Evolutionary conservation across 257 asterid species (phyloP), one percentile per base, ranked within the genome.

Genomic region (Craterostigma plantagineum): DNA sequence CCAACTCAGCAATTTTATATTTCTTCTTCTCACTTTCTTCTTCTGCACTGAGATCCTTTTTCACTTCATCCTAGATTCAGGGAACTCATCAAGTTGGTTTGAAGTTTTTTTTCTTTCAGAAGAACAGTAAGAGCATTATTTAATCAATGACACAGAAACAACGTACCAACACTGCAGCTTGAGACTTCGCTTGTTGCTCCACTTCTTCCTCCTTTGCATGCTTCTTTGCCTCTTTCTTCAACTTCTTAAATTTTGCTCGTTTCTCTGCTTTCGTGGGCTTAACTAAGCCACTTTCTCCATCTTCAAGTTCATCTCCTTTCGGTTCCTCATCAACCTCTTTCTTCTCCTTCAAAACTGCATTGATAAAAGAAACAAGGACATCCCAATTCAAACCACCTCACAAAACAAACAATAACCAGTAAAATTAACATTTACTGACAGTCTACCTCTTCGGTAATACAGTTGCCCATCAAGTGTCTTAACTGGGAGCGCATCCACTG

Each of bases 401-500:
- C 13, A 40, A 12, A 10, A 18, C 27, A 11, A 15, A 38, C 6
- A 12, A 4, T 8, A 36, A 9, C 38, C 8, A 17, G 18, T 7
- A 46, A 48, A 23, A 2, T 23, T 23, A 23, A 23, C 30, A 23
- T 23, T 23, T 2, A 23, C 30, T 23, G 6, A 23, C 2, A 23
- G 6, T 23, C 30, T 51, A 83, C 95, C 87, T 47, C 75, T 67
- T 64, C 67, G 53, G 59, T 77, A 90, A 51, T 60, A 61, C 18
- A 90, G 76, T 45, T 72, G 15, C 16, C 95, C 95, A 44, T 72
- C 91, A 47, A 67, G 45, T 16, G 83, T 71, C 57, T 79, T 83
- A 48, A 83, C 76, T 1, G 99, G 99, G 49, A 79, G 94, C 9
- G 84, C 99, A 67, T 83, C 99, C 36, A 72, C 83, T 7, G 78